Evolutionary conservation across 805 yeast species (phyloP).

Genomic region (Kazachstania bromeliacearum): DNA sequence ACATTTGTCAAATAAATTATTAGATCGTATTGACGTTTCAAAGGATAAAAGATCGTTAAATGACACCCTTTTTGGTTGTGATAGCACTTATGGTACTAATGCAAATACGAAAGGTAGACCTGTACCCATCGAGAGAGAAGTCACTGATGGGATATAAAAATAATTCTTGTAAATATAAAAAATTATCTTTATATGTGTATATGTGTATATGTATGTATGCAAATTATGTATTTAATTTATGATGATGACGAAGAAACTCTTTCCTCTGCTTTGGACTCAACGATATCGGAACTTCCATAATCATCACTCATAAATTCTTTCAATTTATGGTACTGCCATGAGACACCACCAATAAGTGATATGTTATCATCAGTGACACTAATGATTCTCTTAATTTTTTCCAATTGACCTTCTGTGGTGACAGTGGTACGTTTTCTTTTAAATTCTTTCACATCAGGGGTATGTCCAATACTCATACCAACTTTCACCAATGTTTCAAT

Average conservation of each 20-base stretch:
- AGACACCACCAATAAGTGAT: constrained; percentile 11
- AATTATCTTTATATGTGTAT: background rate
- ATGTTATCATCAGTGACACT: constrained; percentile 20
- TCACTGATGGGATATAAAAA: background rate
- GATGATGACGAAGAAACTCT: background rate
- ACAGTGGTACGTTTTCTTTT: constrained; percentile 37
- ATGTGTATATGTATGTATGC: background rate
- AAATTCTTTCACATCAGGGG: constrained; percentile 39
- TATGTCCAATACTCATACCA: constrained; percentile 88
- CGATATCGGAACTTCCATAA: background rate
- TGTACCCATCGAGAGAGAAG: constrained; percentile 34
- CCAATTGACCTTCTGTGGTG: constrained; percentile 17
- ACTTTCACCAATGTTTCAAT: constrained; percentile 80
- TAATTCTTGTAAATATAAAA: background rate
- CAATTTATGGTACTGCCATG: constrained; percentile 25
- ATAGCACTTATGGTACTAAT: constrained; percentile 48
- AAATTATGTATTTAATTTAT: background rate
- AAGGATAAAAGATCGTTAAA: constrained; percentile 34
- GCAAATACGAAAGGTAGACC: constrained; percentile 44
- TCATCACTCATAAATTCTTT: constrained; percentile 10
- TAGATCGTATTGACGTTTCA: constrained; percentile 55
- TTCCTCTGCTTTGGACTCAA: background rate
- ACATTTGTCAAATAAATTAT: constrained; percentile 40
- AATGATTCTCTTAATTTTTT: constrained; percentile 23
- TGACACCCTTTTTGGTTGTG: constrained; percentile 47